These are phyloP conservation scores for Hysterium pulicare DNA, from an alignment of 2,329 filamentous ascomycete species.

Conservation along the genomic window DNA sequence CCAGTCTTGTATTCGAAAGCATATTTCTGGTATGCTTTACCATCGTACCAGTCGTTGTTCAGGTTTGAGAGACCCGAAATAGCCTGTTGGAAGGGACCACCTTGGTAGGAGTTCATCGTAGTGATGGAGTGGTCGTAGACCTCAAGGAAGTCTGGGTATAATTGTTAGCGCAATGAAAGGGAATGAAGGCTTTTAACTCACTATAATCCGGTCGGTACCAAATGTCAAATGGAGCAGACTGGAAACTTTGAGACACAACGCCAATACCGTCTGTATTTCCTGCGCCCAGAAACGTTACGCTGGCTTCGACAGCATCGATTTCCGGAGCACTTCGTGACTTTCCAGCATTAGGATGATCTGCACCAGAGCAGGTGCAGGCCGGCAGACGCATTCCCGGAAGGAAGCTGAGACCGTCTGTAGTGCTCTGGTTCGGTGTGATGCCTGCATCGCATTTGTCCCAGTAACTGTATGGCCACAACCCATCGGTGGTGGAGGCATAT, in stretches of 20 bases:
- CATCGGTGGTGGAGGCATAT: constrained; percentile 67
- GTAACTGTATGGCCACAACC: constrained; percentile 73
- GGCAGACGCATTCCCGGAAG: constrained; percentile 69
- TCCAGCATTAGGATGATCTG: constrained; percentile 65
- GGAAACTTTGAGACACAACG: constrained; percentile 63
- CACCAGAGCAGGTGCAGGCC: constrained; percentile 61
- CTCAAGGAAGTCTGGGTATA: constrained; percentile 55
- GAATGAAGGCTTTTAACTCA: constrained; percentile 13
- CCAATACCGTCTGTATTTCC: constrained; percentile 54
- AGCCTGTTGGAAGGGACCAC: constrained; percentile 55
- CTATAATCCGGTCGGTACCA: constrained; percentile 62
- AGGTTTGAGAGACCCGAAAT: constrained; percentile 53
- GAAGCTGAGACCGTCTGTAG: constrained; percentile 61
- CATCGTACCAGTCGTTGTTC: constrained; percentile 57
- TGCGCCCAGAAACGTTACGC: constrained; percentile 51
- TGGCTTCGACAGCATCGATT: constrained; percentile 71
- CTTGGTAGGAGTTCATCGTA: constrained; percentile 53
- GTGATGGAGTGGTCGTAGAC: constrained; percentile 58
- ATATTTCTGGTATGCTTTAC: constrained; percentile 56
- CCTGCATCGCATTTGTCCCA: constrained; percentile 65
- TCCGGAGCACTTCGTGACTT: constrained; percentile 65
- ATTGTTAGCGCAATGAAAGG: constrained; percentile 11
- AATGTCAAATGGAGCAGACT: constrained; percentile 67
- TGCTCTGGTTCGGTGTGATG: constrained; percentile 70
- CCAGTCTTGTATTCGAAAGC: constrained; percentile 58